phyloP scores from a whole-genome alignment of 2,329 filamentous ascomycete genomes.

The Eurotiales sp. region DNA sequence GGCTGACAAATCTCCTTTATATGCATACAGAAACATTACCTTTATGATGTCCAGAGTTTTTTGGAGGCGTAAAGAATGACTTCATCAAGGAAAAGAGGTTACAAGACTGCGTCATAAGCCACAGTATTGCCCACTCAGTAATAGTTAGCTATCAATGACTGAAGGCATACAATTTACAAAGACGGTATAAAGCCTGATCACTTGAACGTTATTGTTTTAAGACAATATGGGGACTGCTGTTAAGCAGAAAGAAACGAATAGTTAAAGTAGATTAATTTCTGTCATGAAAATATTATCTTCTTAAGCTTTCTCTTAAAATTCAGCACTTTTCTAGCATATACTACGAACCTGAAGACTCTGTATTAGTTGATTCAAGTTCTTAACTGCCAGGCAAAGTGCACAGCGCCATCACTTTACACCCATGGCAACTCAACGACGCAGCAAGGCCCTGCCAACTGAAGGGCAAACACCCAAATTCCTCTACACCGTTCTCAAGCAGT shows the following conservation, averaged over 20 bases:
- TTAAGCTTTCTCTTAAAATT: not conserved
- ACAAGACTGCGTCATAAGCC: too few relatives aligned
- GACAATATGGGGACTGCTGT: not conserved
- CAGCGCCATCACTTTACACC: not conserved
- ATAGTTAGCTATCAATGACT: not conserved
- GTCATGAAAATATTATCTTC: not conserved
- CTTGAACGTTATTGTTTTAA: not conserved
- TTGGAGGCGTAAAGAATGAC: too few relatives aligned
- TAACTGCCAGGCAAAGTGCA: not conserved
- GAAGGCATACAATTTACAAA: not conserved
- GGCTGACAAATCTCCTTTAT: too few relatives aligned
- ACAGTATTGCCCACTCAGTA: too few relatives aligned
- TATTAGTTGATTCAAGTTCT: not conserved
- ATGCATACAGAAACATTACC: too few relatives aligned
- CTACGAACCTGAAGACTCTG: not conserved
- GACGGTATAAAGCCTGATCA: not conserved
- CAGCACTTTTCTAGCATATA: not conserved
- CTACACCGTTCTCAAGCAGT: conserved; percentile 55
- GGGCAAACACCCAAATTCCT: conserved; percentile 49
- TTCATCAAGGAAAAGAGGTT: too few relatives aligned
- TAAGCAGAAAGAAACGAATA: not conserved
- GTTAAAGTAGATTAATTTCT: not conserved
- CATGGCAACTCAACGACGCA: conserved; percentile 36
- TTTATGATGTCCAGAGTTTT: too few relatives aligned
- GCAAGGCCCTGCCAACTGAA: conserved; percentile 46